Evolutionary conservation across 371 early-diverging fungal species (phyloP).

Genomic region (Rhizopus arrhizus): DNA sequence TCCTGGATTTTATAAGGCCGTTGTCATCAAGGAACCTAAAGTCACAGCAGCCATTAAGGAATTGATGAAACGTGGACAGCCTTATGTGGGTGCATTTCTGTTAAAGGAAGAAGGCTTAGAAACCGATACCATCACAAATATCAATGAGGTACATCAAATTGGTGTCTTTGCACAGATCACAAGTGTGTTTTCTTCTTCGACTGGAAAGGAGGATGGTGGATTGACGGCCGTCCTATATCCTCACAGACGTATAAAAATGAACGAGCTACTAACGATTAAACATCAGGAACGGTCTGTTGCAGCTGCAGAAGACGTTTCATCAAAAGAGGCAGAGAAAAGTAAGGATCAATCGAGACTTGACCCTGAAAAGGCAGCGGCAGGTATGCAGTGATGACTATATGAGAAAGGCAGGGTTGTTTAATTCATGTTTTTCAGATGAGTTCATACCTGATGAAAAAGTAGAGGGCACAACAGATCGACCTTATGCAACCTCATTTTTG

Average conservation of each 20-base stretch:
- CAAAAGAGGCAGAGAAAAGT: conserved; percentile 3
- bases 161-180: conserved; percentile 98
- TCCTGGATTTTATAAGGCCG: conserved; percentile 96
- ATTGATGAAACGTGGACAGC: conserved; percentile 87
- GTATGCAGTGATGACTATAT: not conserved
- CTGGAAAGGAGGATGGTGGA: conserved; percentile 72
- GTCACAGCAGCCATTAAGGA: conserved; percentile 91
- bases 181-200: conserved; percentile 88
- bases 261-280: conserved; percentile 60
- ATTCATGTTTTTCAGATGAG: conserved; percentile 9
- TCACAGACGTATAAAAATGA: conserved; percentile 87
- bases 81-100: conserved; percentile 93
- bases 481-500: conserved; percentile 59
- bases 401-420: not conserved
- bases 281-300: conserved; percentile 14
- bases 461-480: conserved; percentile 17
- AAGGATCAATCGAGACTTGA: conserved; percentile 15
- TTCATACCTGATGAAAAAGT: conserved; percentile 23
- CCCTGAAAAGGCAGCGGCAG: conserved; percentile 15
- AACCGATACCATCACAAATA: conserved; percentile 75
- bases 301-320: conserved; percentile 18
- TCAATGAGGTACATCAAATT: conserved; percentile 82
- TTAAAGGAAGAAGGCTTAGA: conserved; percentile 87
- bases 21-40: conserved; percentile 90
- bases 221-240: conserved; percentile 94